Evolutionary conservation across 2,329 filamentous ascomycete genomes (phyloP).

Genomic region (Mycocentrospora acerina): DNA sequence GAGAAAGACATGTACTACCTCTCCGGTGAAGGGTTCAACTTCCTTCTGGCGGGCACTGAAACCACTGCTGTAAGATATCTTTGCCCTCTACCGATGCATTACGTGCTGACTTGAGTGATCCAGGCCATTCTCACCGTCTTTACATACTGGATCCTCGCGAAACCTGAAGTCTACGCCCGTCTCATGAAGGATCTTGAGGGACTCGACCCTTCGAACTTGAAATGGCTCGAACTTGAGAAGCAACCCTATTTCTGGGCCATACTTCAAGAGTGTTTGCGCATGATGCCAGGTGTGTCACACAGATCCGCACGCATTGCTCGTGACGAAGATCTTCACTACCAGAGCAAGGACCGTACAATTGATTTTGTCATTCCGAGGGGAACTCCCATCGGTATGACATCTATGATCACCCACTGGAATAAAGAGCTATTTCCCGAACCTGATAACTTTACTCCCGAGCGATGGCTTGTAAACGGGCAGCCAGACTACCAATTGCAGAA

Average conservation of each 20-base stretch:
- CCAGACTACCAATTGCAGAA: constrained; percentile 22
- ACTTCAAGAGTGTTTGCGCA: constrained; percentile 39
- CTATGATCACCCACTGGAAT: constrained; percentile 37
- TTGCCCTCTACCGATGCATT: too few species aligned
- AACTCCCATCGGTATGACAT: constrained; percentile 32
- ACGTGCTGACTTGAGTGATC: constrained; percentile 20
- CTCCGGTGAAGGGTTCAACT: constrained; percentile 28
- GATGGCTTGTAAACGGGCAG: constrained; percentile 33
- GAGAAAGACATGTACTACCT: constrained; percentile 22
- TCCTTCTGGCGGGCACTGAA: constrained; percentile 26
- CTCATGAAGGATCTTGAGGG: constrained; percentile 23
- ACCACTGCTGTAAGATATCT: constrained; percentile 24
- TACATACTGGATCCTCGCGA: constrained; percentile 38
- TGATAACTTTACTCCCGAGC: constrained; percentile 31
- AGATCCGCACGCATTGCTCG: constrained; percentile 20
- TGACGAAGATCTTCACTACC: constrained; percentile 21
- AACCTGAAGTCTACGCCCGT: constrained; percentile 20
- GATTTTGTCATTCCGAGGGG: constrained; percentile 27
- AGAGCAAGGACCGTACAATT: constrained; percentile 18
- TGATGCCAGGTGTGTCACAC: constrained; percentile 35
- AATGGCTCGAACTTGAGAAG: constrained; percentile 28
- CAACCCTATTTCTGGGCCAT: constrained; percentile 37
- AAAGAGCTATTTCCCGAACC: constrained; percentile 34
- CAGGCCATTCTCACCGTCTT: constrained; percentile 34
- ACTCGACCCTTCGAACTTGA: constrained; percentile 13